A percentile compares a stretch with the other conserved stretches of the same genome.
Evolutionary conservation across 2,329 filamentous ascomycete species (phyloP).

Genomic region (Phaeomoniella chlamydospora): DNA sequence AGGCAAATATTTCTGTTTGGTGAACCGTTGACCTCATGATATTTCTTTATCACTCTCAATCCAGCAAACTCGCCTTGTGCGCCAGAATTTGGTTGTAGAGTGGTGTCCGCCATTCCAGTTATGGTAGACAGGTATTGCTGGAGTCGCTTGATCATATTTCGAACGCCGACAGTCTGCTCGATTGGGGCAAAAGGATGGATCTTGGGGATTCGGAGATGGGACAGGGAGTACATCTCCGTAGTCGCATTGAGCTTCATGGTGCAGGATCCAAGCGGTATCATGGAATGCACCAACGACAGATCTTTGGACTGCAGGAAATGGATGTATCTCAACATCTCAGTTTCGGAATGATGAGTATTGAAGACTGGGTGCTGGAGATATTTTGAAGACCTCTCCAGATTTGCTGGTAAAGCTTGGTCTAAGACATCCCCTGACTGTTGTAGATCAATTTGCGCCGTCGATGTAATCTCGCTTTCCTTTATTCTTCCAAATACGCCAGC

Average conservation of each 20-base stretch:
- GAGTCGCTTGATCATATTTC: slow-evolving; percentile 55
- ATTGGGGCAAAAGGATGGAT: slow-evolving; percentile 68
- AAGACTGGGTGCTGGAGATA: slow-evolving; percentile 87
- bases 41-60: slow-evolving; percentile 75
- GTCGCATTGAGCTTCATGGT: slow-evolving; percentile 98
- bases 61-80: slow-evolving; percentile 93
- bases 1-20: slow-evolving; percentile 75
- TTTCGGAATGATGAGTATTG: slow-evolving; percentile 90
- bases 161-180: slow-evolving; percentile 53
- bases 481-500: not conserved
- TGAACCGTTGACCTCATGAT: slow-evolving; percentile 52
- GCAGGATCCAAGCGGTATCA: slow-evolving; percentile 94
- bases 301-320: slow-evolving; percentile 89
- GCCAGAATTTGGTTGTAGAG: slow-evolving; percentile 87
- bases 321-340: slow-evolving; percentile 86
- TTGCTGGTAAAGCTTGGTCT: slow-evolving; percentile 14
- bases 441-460: slow-evolving; percentile 2
- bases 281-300: slow-evolving; percentile 83
- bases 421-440: slow-evolving; percentile 10
- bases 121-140: slow-evolving; percentile 63
- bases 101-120: slow-evolving; percentile 80
- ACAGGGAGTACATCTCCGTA: slow-evolving; percentile 80
- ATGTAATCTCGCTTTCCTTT: slow-evolving; percentile 7
- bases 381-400: slow-evolving; percentile 53
- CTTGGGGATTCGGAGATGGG: slow-evolving; percentile 59